These are phyloP conservation scores for Chaetoceros tenuissimus DNA, from an alignment of 108 stramenopile species.

Conservation along the genomic window DNA sequence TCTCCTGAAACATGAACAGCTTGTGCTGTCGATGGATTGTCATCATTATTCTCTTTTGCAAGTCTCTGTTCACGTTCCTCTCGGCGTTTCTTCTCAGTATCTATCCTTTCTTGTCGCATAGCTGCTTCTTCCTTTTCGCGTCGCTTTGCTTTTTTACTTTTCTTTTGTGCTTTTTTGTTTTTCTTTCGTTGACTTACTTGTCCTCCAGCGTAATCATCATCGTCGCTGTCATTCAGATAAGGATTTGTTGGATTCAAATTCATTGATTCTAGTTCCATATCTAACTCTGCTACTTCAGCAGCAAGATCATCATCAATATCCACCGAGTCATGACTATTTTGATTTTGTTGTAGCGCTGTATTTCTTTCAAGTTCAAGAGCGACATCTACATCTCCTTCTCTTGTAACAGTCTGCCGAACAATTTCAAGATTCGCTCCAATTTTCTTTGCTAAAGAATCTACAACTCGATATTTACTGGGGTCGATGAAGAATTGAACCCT, in stretches of 20 bases:
- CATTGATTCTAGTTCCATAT: neutral
- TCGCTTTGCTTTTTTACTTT: constrained; percentile 72
- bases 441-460: constrained; percentile 44
- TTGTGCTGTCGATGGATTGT: neutral
- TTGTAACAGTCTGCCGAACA: constrained; percentile 56
- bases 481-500: constrained; percentile 45
- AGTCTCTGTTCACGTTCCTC: neutral
- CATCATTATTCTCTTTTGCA: neutral
- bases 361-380: constrained; percentile 29
- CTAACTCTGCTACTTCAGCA: neutral
- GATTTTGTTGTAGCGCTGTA: constrained; percentile 14
- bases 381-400: constrained; percentile 54
- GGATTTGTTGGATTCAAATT: neutral
- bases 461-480: constrained; percentile 69
- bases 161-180: constrained; percentile 71
- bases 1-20: neutral
- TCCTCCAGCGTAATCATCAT: neutral
- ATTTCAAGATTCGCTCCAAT: constrained; percentile 62
- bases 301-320: neutral
- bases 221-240: neutral
- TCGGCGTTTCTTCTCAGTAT: neutral
- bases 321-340: constrained; percentile 12
- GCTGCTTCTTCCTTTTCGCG: constrained; percentile 46
- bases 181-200: constrained; percentile 31
- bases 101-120: neutral